Evolutionary conservation across 2,329 filamentous ascomycete genomes (phyloP), one percentile per base, ranked within the genome.

Genomic region (Aspergillus pseudonomiae): DNA sequence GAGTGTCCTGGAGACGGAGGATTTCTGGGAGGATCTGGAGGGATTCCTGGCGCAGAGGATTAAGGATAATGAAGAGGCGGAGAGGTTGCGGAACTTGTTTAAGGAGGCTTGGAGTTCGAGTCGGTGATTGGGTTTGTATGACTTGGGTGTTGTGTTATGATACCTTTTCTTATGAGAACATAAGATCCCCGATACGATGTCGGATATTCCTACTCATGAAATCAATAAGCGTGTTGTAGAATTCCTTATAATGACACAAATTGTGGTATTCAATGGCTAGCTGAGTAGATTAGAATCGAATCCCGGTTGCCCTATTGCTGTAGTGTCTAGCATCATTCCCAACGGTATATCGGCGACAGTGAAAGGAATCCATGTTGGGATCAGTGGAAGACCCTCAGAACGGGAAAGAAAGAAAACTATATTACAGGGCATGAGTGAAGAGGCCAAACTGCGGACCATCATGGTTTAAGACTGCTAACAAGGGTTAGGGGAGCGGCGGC

Each of bases 21-120:
- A 85, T 61, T 99, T 99, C 75, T 99, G 95, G 95, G 80, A 80
- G 10, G 95, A 98, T 80, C 78, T 99, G 67, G 88, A 88, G 74
- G 91, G 86, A 0, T 98, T 94, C 78, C 75, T 99, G 76, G 80
- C 88, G 73, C 91, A 94, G 81, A 86, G 92, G 75, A 79, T 97
- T 71, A 88, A 90, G 78, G 91, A 96, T 74, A 88, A 84, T 58
- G 76, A 75, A 2, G 84, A 86, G 73, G 91, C 90, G 0, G 86
- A 86, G 68, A 86, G 88, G 70, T 77, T 94, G 71, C 85, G 85
- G 41, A 81, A 77, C 6, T 75, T 91, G 26, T 97, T 97, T 74
- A 90, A 86, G 78, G 81, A 81, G 52, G 90, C 89, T 50, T 95
- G 91, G 90, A 65, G 34, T 55, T 65, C 69, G 24, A 65, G 62